Evolutionary conservation across 768 basidiomycete species (phyloP), one percentile per base, ranked within the genome.

Genomic region (Phylloporus arenicola): DNA sequence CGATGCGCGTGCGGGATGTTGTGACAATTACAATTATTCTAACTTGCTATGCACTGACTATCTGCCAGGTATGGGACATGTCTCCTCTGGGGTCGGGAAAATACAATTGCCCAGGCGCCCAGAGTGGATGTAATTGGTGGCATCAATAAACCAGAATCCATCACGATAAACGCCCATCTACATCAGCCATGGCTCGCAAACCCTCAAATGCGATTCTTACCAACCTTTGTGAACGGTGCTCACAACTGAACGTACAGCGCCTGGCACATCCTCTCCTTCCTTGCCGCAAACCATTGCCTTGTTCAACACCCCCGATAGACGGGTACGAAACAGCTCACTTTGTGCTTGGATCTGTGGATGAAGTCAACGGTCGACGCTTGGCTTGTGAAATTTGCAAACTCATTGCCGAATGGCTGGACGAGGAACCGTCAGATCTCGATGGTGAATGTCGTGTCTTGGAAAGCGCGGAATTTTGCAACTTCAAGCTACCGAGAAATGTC

Each of bases 331-430:
- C 8, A 35, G 4, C n/a, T 1, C 24, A 33, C 22, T 2, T 37
- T n/a, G 0, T 22, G 25, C 59, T 58, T 10, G 59, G 59, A 22
- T 50, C 50, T 11, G 7, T 57, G 20, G 44, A 43, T 39, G 52
- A 48, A 31, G 54, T 61, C 55, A 61, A 51, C 34, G 1, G 20
- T 9, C 50, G 58, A 24, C 49, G 57, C 8, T 45, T 6, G 0
- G 17, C 39, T 17, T 58, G 57, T 45, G 53, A 48, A 11, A 16
- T 59, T 35, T 58, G 57, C 44, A 35, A 11, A 14, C 46, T 59
- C 14, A n/a, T 59, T 24, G 39, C 57, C 2, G 57, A 55, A 27
- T 1, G 44, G 13, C 20, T 58, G 42, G 48, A 56, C 16, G 24
- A 52, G 3, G 57, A 59, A 24, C 50, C 53, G 4, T 16, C 49